Evolutionary conservation across 352 stramenopile species (phyloP).

Genomic region (Globisporangium rhizosaccharum): DNA sequence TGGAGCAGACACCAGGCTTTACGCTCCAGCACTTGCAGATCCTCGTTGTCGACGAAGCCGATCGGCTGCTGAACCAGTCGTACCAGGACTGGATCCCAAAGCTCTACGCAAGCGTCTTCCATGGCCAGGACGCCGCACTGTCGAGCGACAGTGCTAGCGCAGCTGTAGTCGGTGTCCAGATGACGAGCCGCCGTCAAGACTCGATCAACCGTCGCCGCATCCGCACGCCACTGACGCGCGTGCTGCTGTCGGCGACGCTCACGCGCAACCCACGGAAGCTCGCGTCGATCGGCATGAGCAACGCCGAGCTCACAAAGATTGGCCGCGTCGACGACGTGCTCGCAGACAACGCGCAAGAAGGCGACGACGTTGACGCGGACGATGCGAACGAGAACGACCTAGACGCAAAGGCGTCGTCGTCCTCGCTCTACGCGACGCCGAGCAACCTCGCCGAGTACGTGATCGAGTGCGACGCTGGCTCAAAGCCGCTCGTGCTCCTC

Average conservation of each 20-base stretch:
- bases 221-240: slow-evolving; percentile 87
- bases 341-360: slow-evolving; percentile 59
- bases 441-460: slow-evolving; percentile 83
- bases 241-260: slow-evolving; percentile 97
- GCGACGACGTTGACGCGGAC: slow-evolving; percentile 25
- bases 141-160: slow-evolving; percentile 18
- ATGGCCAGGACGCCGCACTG: slow-evolving; percentile 35
- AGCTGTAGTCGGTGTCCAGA: slow-evolving; percentile 9
- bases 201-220: slow-evolving; percentile 78
- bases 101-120: slow-evolving; percentile 85
- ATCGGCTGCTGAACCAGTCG: slow-evolving; percentile 94
- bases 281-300: slow-evolving; percentile 90
- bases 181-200: slow-evolving; percentile 68
- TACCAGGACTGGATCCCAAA: slow-evolving; percentile 97
- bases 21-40: slow-evolving; percentile 96
- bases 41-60: slow-evolving; percentile 97
- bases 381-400: slow-evolving; percentile 19
- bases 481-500: slow-evolving; percentile 94
- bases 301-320: slow-evolving; percentile 93
- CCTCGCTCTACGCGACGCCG: slow-evolving; percentile 70
- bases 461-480: slow-evolving; percentile 91
- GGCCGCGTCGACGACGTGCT: slow-evolving; percentile 53
- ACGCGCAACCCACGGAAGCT: slow-evolving; percentile 96
- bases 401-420: slow-evolving; percentile 26
- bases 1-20: slow-evolving; percentile 96